Evolutionary conservation across 176 grass and related monocot species (phyloP).

Genomic region (Paspalum vaginatum): DNA sequence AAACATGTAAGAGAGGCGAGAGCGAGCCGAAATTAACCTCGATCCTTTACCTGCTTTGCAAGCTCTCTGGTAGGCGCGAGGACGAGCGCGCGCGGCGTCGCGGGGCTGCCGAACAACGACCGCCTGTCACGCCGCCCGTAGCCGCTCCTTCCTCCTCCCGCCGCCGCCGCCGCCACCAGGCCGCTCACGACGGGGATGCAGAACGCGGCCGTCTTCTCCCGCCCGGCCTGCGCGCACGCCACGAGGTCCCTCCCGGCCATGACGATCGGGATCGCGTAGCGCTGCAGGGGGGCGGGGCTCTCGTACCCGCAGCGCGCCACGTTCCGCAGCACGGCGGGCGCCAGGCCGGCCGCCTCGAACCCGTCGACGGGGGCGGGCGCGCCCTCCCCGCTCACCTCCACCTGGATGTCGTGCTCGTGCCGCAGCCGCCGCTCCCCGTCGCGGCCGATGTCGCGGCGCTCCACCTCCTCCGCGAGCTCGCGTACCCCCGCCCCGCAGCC

Average conservation of each 20-base stretch:
- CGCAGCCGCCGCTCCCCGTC: conserved; percentile 28
- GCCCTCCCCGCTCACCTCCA: conserved; percentile 65
- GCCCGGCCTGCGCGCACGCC: conserved; percentile 84
- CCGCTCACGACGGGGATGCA: conserved; percentile 67
- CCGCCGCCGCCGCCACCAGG: not conserved
- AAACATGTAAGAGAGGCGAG: not conserved
- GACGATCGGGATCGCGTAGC: conserved; percentile 72
- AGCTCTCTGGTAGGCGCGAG: conserved; percentile 77
- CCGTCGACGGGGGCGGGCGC: conserved; percentile 48
- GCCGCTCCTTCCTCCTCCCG: not conserved
- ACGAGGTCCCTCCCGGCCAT: conserved; percentile 60
- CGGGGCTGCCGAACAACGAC: conserved; percentile 14
- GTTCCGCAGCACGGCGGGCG: conserved; percentile 54
- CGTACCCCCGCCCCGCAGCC: not conserved
- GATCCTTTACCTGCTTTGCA: conserved; percentile 50
- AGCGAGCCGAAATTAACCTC: not conserved
- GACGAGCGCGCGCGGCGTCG: conserved; percentile 56
- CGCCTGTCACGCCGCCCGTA: not conserved
- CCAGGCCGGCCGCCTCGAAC: conserved; percentile 65
- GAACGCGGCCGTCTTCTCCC: conserved; percentile 85
- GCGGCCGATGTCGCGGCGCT: conserved; percentile 25
- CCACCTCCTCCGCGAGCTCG: conserved; percentile 11
- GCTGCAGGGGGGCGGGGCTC: conserved; percentile 69
- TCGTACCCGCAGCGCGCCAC: conserved; percentile 58
- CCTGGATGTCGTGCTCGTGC: conserved; percentile 64